Evolutionary conservation across 192 early-diverging fungal species (phyloP), one percentile per base, ranked within the genome.

Genomic region (Umbelopsis sp.): DNA sequence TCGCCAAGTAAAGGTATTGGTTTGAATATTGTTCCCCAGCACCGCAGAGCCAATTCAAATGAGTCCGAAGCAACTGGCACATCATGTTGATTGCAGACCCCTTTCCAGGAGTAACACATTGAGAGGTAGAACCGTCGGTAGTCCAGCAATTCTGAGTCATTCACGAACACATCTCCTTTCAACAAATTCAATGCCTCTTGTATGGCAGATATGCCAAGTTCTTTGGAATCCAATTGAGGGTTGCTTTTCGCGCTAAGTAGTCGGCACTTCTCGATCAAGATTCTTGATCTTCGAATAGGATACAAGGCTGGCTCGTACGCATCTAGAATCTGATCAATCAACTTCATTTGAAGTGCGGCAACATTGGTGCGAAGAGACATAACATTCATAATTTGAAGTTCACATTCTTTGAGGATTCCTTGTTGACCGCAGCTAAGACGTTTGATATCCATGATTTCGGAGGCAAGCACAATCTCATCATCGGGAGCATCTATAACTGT

Each of bases 111-210:
- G 71, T 87, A 84, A 20, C 90, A 86, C 26, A 83, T 73, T 0
- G 90, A 90, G 32, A 91, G 66, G 45, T 90, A 83, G 72, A 89
- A 80, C 12, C 83, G 72, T 66, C 83, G 80, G 50, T 81, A 82
- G 8, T 74, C 51, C 22, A 72, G 52, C n/a, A 88, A 66, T 16
- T 78, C 68, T 7, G 21, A 25, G 54, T 88, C 87, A 7, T 70
- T 22, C 26, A 54, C 77, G 16, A 62, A 62, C 11, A 62, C 31
- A 32, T 62, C 56, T 17, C 56, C 56, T 62, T 62, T 62, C 4
- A 62, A 34, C 26, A 62, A 4, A 16, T 17, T 20, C 26, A 62
- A 34, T 7, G 56, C 56, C 34, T 62, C 56, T 20, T 62, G 25
- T 11, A 62, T 62, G 1, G 26, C 56, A 14, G 26, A 8, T 32